These are phyloP conservation scores for Penicillium herquei DNA, from an alignment of 495 filamentous ascomycete genomes.

Conservation along the genomic window DNA sequence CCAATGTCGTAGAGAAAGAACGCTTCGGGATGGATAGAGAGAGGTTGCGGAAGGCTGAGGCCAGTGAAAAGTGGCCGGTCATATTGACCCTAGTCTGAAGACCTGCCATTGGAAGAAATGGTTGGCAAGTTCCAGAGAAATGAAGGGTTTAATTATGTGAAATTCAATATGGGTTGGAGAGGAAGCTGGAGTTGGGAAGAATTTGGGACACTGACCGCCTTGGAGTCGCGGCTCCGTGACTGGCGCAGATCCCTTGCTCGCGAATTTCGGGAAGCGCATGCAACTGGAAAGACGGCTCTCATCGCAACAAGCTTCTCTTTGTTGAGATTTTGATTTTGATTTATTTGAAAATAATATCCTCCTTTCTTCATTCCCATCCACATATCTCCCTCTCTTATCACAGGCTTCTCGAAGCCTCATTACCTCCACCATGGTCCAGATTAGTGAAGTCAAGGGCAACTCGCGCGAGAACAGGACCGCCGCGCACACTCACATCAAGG, in stretches of 20 bases:
- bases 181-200: conserved; percentile 24
- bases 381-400: conserved; percentile 4
- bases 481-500: conserved; percentile 95
- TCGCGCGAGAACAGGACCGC: conserved; percentile 94
- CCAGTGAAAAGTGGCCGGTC: conserved; percentile 38
- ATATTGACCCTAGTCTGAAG: conserved; percentile 30
- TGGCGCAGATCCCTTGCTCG: conserved; percentile 36
- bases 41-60: conserved; percentile 41
- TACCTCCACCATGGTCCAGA: conserved; percentile 72
- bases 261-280: conserved; percentile 39
- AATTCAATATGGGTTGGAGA: background rate
- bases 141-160: conserved; percentile 1
- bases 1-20: conserved; percentile 40
- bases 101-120: conserved; percentile 30
- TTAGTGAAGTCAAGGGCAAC: conserved; percentile 94
- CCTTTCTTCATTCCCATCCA: background rate
- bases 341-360: background rate
- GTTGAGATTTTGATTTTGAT: conserved; percentile 5
- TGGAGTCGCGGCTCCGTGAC: conserved; percentile 25
- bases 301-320: conserved; percentile 13
- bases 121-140: conserved; percentile 2
- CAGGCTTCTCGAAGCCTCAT: conserved; percentile 29
- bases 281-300: conserved; percentile 7
- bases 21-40: conserved; percentile 42
- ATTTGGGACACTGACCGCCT: conserved; percentile 44